These are phyloP conservation scores for Syzygium aqueum DNA, from an alignment of 345 rosid genomes.

Conservation along the genomic window DNA sequence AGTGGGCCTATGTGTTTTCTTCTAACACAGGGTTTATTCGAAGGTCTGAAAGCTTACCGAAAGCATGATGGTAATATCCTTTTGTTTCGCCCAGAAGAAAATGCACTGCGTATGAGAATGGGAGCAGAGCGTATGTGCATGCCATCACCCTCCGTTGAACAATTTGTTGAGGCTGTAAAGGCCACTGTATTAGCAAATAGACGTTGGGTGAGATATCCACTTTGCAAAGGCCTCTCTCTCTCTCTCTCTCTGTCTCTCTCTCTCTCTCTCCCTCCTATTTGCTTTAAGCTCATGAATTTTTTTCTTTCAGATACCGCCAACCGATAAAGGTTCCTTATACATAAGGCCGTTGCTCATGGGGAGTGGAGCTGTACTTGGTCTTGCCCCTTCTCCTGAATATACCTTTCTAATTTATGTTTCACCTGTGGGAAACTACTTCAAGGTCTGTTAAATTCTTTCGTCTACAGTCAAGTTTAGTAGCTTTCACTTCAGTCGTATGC, in stretches of 20 bases:
- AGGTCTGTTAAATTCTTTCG: slow-evolving; percentile 35
- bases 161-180: slow-evolving; percentile 87
- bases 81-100: slow-evolving; percentile 89
- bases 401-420: slow-evolving; percentile 87
- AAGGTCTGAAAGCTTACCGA: slow-evolving; percentile 90
- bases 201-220: slow-evolving; percentile 58
- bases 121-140: slow-evolving; percentile 97
- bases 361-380: slow-evolving; percentile 96
- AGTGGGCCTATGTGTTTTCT: background rate
- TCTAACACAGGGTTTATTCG: slow-evolving; percentile 66
- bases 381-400: slow-evolving; percentile 95
- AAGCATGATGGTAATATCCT: slow-evolving; percentile 62
- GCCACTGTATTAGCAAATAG: slow-evolving; percentile 82
- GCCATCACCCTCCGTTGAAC: slow-evolving; percentile 81
- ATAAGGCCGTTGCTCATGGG: slow-evolving; percentile 93
- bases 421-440: slow-evolving; percentile 93
- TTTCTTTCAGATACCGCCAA: slow-evolving; percentile 67
- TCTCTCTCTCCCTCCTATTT: background rate
- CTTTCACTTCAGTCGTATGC: background rate
- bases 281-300: background rate
- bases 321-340: slow-evolving; percentile 90
- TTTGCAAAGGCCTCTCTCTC: background rate
- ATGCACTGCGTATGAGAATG: slow-evolving; percentile 67
- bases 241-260: background rate
- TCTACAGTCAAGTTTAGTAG: background rate